Conservation (phyloP, 2,329 filamentous ascomycete species). For the Dactylellina haptotyla region DNA sequence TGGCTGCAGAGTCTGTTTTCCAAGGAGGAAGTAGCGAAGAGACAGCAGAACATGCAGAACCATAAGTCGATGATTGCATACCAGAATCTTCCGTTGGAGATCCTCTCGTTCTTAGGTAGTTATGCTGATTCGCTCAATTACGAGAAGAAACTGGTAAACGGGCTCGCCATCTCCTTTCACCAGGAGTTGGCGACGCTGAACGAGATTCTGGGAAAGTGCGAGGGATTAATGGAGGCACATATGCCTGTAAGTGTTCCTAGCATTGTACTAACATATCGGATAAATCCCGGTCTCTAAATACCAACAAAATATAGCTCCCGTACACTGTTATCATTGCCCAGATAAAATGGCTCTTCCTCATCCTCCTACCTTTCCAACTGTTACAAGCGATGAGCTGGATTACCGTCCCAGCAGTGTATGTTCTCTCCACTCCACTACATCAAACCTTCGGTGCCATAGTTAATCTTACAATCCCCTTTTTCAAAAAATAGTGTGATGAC, state of each 20-base stretch:
- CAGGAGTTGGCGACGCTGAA: slow-evolving; percentile 35
- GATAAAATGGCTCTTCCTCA: slow-evolving; percentile 84
- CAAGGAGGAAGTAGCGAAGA: slow-evolving; percentile 12
- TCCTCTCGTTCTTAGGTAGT: slow-evolving; percentile 50
- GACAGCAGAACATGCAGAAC: slow-evolving; percentile 13
- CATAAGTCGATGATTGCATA: slow-evolving; percentile 36
- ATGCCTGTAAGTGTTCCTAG: slow-evolving; percentile 54
- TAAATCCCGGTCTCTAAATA: not conserved
- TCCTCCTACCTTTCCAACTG: slow-evolving; percentile 83
- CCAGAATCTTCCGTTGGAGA: slow-evolving; percentile 52
- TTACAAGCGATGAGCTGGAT: slow-evolving; percentile 73
- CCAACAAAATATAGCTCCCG: slow-evolving; percentile 64
- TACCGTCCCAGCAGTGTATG: slow-evolving; percentile 73
- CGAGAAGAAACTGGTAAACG: slow-evolving; percentile 43
- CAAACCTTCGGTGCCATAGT: not conserved
- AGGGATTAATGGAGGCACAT: slow-evolving; percentile 29
- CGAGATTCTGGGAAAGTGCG: slow-evolving; percentile 49
- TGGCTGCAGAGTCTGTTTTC: slow-evolving; percentile 25
- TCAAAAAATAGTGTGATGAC: slow-evolving; percentile 12
- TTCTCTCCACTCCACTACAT: slow-evolving; percentile 3
- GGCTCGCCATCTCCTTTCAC: slow-evolving; percentile 25
- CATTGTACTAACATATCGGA: not conserved
- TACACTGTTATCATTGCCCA: slow-evolving; percentile 87
- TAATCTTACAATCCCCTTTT: not conserved
- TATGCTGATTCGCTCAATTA: slow-evolving; percentile 42